Evolutionary conservation across 305 asterid genomes (phyloP), one percentile per base, ranked within the genome.

Genomic region (Fraxinus dipetala): DNA sequence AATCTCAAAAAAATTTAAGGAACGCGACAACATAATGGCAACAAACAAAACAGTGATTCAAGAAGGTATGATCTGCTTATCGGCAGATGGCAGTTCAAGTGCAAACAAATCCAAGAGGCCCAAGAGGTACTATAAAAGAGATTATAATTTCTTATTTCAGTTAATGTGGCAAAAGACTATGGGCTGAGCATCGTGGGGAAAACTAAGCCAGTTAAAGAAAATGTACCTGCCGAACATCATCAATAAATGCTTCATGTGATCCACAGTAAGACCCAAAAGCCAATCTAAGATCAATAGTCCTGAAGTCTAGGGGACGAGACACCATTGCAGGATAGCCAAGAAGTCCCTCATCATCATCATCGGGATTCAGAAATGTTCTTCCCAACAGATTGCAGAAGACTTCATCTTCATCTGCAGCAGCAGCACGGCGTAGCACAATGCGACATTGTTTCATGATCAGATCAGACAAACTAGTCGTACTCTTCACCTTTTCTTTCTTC

Each of bases 301-400:
- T 88, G 78, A 91, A 91, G 81, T 89, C 88, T 78, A 91, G 79
- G 75, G 91, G 91, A 38, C 91, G 90, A 56, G 90, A 85, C 36
- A 89, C 87, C 88, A 87, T 85, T 65, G 89, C 85, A 5, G 92
- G 90, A 82, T 84, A 84, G 31, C 93, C 92, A 82, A 90, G 91
- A 82, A 88, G 83, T n/a, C 92, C 91, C 77, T 85, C 91, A 56
- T 87, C 89, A 13, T 86, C 89, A 78, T 94, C 99, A 83, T 88
- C 91, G 40, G 95, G 91, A 59, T 85, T 92, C 89, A 94, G 83
- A 82, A 82, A 75, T 73, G 93, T 89, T 88, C 92, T 92, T 34
- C 93, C 97, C 92, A 93, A 84, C 54, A 96, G 96, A 89, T 96
- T 95, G 90, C 98, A 96, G 87, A 96, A 93, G 30, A 92, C 94